phyloP scores from a whole-genome alignment of 2,329 filamentous ascomycete species.

The Trichophyton verrucosum region DNA sequence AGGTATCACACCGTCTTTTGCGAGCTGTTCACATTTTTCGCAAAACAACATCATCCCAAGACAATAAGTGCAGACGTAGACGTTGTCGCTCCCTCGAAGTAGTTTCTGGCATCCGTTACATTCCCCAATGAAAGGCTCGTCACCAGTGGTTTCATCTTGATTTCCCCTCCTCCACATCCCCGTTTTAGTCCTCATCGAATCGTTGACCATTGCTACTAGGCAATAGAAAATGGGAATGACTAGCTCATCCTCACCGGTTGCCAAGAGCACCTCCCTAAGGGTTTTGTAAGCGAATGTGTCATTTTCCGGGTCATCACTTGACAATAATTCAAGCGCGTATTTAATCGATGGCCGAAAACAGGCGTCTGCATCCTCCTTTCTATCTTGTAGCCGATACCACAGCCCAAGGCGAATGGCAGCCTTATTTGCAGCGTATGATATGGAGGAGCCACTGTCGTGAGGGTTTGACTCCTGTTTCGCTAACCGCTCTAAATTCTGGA shows the following conservation, averaged over 20 bases:
- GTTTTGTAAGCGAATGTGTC: conserved; percentile 1
- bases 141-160: not conserved
- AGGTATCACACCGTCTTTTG: conserved; percentile 6
- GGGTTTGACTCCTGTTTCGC: not conserved
- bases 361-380: conserved; percentile 7
- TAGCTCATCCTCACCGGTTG: not conserved
- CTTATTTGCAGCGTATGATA: not conserved
- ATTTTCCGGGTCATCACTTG: conserved; percentile 11
- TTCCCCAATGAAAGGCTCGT: not conserved
- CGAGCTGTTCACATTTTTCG: conserved; percentile 7
- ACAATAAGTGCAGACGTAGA: conserved; percentile 10
- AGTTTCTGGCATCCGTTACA: conserved; percentile 8
- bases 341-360: conserved; percentile 9
- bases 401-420: conserved; percentile 7
- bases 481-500: conserved; percentile 7
- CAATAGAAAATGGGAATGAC: not conserved
- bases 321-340: conserved; percentile 6
- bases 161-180: not conserved
- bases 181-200: not conserved
- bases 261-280: not conserved
- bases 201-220: not conserved
- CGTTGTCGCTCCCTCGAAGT: not conserved
- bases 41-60: conserved; percentile 9
- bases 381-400: conserved; percentile 10
- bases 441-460: not conserved